Conservation (phyloP, 2,329 filamentous ascomycete species). For the Pyrenochaeta sp. region DNA sequence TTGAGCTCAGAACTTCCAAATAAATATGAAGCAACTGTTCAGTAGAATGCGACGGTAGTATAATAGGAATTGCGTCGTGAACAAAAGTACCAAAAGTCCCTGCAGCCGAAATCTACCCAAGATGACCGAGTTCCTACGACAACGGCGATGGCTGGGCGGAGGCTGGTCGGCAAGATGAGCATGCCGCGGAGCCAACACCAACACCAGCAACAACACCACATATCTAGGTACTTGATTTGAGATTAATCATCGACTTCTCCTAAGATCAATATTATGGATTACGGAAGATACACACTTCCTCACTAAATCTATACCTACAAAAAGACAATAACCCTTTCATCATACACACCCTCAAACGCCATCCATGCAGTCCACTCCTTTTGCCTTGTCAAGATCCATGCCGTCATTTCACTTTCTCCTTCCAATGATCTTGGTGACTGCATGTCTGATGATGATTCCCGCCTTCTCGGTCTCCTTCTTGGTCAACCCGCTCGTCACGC, state of each 20-base stretch:
- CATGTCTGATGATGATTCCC: slow-evolving; percentile 84
- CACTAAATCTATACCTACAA: not conserved
- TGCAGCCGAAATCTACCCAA: not conserved
- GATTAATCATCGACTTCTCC: not conserved
- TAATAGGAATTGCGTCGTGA: slow-evolving; percentile 1
- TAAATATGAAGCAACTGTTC: too few species aligned
- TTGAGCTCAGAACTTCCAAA: too few species aligned
- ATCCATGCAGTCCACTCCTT: slow-evolving; percentile 1
- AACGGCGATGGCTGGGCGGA: slow-evolving; percentile 23
- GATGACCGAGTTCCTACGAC: too few species aligned
- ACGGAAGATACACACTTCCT: not conserved
- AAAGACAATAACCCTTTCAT: not conserved
- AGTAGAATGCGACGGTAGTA: not conserved
- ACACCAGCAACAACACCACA: not conserved
- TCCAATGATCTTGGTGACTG: slow-evolving; percentile 89
- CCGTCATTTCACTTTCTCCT: slow-evolving; percentile 50
- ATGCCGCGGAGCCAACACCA: not conserved
- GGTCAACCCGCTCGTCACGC: slow-evolving; percentile 83
- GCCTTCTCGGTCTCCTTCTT: slow-evolving; percentile 98
- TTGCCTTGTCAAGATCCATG: too few species aligned
- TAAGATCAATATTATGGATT: not conserved
- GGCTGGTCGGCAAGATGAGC: slow-evolving; percentile 2
- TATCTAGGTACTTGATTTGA: not conserved
- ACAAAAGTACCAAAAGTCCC: not conserved
- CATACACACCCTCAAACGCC: not conserved